Percentiles rank a stretch among this genome's conserved stretches.
These are phyloP conservation scores for Dendrobium chrysotoxum DNA, from an alignment of 106 monocot species.

Conservation along the genomic window DNA sequence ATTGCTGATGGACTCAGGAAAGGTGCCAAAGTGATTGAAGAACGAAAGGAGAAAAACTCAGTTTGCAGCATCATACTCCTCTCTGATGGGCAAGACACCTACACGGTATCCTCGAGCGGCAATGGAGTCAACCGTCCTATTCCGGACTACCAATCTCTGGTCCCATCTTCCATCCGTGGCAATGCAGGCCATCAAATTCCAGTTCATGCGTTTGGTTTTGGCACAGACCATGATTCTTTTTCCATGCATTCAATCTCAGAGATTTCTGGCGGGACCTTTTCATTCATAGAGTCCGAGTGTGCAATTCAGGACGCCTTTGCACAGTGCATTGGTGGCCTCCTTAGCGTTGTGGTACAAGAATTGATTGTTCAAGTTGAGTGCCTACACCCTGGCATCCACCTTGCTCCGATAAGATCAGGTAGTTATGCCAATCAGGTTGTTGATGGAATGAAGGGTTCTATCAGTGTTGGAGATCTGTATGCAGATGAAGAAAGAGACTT, in stretches of 20 bases:
- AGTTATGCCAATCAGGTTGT: conserved; percentile 44
- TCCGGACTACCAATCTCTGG: conserved; percentile 39
- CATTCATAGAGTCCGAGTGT: conserved; percentile 77
- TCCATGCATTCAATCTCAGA: conserved; percentile 79
- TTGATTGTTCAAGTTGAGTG: conserved; percentile 46
- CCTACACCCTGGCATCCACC: conserved; percentile 25
- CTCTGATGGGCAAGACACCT: conserved; percentile 96
- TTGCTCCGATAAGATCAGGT: conserved; percentile 56
- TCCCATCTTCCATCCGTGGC: conserved; percentile 37
- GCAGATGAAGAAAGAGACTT: conserved; percentile 91
- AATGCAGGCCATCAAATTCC: conserved; percentile 34
- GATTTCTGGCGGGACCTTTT: conserved; percentile 82
- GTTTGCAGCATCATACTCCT: conserved; percentile 84
- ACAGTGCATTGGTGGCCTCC: conserved; percentile 96
- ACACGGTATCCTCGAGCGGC: conserved; percentile 19
- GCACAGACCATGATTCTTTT: conserved; percentile 70
- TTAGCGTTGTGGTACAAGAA: conserved; percentile 78
- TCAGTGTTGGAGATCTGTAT: conserved; percentile 70
- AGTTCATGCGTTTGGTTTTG: conserved; percentile 87
- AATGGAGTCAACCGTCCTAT: background rate
- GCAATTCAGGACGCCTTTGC: conserved; percentile 91
- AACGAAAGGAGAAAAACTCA: conserved; percentile 57
- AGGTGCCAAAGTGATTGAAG: conserved; percentile 72
- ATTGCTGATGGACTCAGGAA: conserved; percentile 78
- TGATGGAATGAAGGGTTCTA: conserved; percentile 39